Base-by-base conservation (phyloP, 2,329 filamentous ascomycete genomes). In the Teratosphaeria zuluensis region DNA sequence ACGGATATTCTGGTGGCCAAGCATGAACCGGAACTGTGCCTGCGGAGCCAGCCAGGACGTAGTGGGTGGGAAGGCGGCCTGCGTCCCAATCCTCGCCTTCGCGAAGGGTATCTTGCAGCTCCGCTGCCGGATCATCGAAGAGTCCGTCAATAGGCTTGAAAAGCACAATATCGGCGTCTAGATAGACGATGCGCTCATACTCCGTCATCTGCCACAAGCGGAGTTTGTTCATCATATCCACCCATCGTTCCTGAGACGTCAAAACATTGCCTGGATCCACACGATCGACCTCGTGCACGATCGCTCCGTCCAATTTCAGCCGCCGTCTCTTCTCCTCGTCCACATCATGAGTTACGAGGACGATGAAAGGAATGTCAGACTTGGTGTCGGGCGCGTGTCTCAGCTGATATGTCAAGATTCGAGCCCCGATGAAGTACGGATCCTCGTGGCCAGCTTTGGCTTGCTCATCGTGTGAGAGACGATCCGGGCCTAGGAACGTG, bases 171-270 rank as follows among this genome's bases (percentile, higher is more conserved):
- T 74, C 73, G 51, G 65, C 68, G 58, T 75, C 73, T 6, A 75
- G 60, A 64, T 73, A 69, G 30, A 66, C 63, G 51, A 75, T 68
- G 12, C 63, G 63, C 30, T 72, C 70, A 62, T 73, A 75, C 48
- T 74, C 65, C 0, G 66, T 72, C 57, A 75, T 65, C 61, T 75
- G 65, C 68, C 68, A 76, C 1, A 74, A 64, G 24, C 72, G 71
- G 21, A 76, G 63, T 63, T 76, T 76, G 16, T 70, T 68, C 66
- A 75, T 66, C 21, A 75, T 66, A 30, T 74, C 67, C 53, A 64
- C 60, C 72, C 72, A 76, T 2, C 46, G 51, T 8, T 53, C 24
- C 9, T 59, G 52, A n/a, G 35, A 32, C 3, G 62, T 62, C 21
- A 53, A 55, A n/a, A 63, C 59, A 58, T 61, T 59, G 28, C 59